Evolutionary conservation across 768 basidiomycete genomes (phyloP).

Genomic region (Podaxis mareebaensis): DNA sequence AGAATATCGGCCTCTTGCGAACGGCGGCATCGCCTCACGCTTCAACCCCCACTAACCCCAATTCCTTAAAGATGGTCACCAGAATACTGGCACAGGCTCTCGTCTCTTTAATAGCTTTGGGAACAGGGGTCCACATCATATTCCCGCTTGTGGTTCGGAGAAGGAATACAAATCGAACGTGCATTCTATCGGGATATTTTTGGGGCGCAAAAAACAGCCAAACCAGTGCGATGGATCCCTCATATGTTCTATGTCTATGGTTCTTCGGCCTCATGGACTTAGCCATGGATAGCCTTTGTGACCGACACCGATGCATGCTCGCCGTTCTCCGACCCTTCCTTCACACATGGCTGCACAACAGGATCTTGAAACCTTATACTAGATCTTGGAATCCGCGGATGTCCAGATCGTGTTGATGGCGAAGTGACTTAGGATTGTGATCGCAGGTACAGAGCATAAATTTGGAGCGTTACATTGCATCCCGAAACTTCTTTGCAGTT

Average conservation of each 20-base stretch:
- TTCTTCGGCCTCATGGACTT: background rate
- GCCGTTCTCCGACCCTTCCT: slow-evolving; percentile 38
- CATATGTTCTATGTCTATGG: slow-evolving; percentile 33
- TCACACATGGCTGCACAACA: slow-evolving; percentile 29
- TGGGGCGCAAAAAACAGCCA: slow-evolving; percentile 21
- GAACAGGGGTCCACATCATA: slow-evolving; percentile 30
- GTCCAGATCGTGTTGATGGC: slow-evolving; percentile 34
- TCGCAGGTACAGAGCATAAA: slow-evolving; percentile 35
- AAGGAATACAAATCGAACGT: slow-evolving; percentile 28
- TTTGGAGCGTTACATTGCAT: slow-evolving; percentile 33
- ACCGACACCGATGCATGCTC: background rate
- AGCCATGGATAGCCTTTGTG: too few relatives aligned
- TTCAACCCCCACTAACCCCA: slow-evolving; percentile 37
- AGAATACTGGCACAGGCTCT: slow-evolving; percentile 28
- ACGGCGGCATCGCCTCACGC: slow-evolving; percentile 18
- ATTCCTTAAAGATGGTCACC: slow-evolving; percentile 36
- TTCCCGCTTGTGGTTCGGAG: slow-evolving; percentile 35
- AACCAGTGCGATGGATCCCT: slow-evolving; percentile 36
- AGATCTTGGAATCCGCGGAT: slow-evolving; percentile 37
- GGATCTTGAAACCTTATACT: slow-evolving; percentile 33
- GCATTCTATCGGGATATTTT: slow-evolving; percentile 32
- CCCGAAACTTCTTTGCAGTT: slow-evolving; percentile 34
- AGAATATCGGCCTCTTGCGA: background rate
- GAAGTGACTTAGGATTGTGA: slow-evolving; percentile 37
- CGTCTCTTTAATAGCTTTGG: slow-evolving; percentile 27